Base-by-base conservation (phyloP, 305 asterid species). In the Solanum aculeatissimum region DNA sequence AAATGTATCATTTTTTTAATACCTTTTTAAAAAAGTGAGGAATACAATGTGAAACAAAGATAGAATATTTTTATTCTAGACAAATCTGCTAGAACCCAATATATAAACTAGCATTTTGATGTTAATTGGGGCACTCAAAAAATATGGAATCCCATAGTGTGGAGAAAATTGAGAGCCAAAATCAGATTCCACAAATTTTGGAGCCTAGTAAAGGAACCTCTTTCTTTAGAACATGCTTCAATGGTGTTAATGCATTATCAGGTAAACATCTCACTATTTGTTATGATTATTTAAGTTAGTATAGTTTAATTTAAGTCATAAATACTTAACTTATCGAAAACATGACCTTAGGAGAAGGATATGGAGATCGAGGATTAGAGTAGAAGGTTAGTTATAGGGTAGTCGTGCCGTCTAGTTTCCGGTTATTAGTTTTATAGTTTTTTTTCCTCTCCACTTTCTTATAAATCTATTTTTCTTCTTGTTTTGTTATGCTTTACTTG, bases 201-300 rank as follows among this genome's bases (percentile, higher is more conserved):
- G 82, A 86, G 71, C 87, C 83, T 53, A 40, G 25, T 1, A 87
- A 86, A 77, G 93, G 93, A 84, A 86, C 92, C 18, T 16, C 93
- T 23, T 92, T 91, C 89, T 55, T 85, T 12, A 84, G 38, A 32
- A 32, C 38, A 32, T 32, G 94, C 58, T 90, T 92, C 90, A 92
- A 92, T 86, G 92, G 91, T 75, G 84, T 91, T 78, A 91, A 92
- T 68, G 86, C 91, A 45, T 62, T 92, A 70, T 87, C 90, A 86
- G 95, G 93, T 87, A 32, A 25, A 27, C n/a, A 15, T 45, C 49
- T 40, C 42, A 40, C 43, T 3, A 1, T 38, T 74, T 45, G 14
- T 45, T 45, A 45, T 45, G 15, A 45, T 10, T 11, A 45, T 45
- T 51, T 14, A 18, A 4, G 18, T 51, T 49, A 49, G 54, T 0